Base-by-base conservation (phyloP, 176 grass and related monocot species). In the Echinochloa phyllopogon region DNA sequence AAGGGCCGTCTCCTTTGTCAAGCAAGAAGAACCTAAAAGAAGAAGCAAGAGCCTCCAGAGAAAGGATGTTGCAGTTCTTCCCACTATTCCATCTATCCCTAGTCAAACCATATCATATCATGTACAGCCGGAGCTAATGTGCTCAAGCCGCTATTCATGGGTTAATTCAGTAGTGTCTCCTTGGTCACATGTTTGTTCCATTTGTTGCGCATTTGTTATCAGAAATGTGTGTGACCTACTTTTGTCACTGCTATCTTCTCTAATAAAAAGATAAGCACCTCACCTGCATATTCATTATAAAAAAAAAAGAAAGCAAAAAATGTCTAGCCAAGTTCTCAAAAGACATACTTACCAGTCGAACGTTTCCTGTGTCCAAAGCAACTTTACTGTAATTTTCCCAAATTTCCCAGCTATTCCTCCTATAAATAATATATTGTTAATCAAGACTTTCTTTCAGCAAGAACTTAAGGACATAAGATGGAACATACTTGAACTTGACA, bases 371-470 rank as follows among this genome's bases (percentile, higher is more conserved):
- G 63, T 98, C 96, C 75, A 98, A 85, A 90, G 93, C 87, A 57
- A 98, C 96, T 71, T 94, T 90, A 72, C 93, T 98, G 69, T 92
- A 98, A 80, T 98, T 98, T 67, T 98, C 96, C 96, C 96, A 98
- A 80, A 98, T 76, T 86, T 98, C 81, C 93, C 96, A 95, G 78
- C 93, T 98, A 89, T 95, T 95, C 81, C 96, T 98, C 91, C 94
- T 96, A 89, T 40, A 85, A 82, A 87, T 63, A 43, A 66, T 50
- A 75, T 81, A 51, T 78, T 49, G 37, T 75, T 50, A 76, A 58
- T 69, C 13, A 56, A 56, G 2, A 48, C 50, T 42, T 37, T 74
- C 17, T 45, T 58, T 29, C 29, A 49, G 2, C 15, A 78, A 66
- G 16, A 65, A 72, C 49, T 23, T 17, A 72, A 65, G 20, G n/a